Base-by-base conservation (phyloP, 192 early-diverging fungal species). In the Coemansia sp. region DNA sequence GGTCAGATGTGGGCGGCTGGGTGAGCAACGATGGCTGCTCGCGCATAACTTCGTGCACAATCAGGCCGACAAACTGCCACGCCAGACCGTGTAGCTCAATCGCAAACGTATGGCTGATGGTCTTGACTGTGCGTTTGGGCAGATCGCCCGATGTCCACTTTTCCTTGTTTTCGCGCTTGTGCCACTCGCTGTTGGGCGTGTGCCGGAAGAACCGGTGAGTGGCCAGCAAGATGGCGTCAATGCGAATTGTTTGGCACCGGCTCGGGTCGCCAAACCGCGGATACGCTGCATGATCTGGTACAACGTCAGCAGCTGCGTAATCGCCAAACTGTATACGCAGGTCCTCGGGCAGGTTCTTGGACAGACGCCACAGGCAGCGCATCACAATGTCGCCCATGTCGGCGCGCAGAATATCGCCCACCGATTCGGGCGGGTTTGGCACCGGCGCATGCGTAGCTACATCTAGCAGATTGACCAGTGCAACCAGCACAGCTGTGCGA, bases 331-430 rank as follows among this genome's bases (percentile, higher is more conserved):
- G 79, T 6, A 78, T 65, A 4, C 86, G 64, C 3, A 96, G 60
- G 23, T 93, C 87, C 28, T 87, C 75, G 26, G 90, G 84, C 52
- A 98, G 81, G 4, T 87, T 72, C 80, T 97, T 98, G 23, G 95
- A 90, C 31, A 97, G 68, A 56, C 96, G 94, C 97, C 97, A 99
- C 46, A 99, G 64, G 57, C 97, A 99, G 73, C 94, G 95, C 91
- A 97, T 94, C 15, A 92, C 87, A 31, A 97, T 73, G 68, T 98
- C 94, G 26, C 88, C 91, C 68, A 90, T 89, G 66, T 65, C 64
- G 17, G 90, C 91, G 21, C 86, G 83, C 65, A 91, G 75, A 15
- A 83, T 67, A 0, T 80, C 68, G 12, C 2, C 71, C 51, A 57
- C 84, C 52, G 64, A 85, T 68, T 21, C 85, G 70, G 59, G 85